Evolutionary conservation across 2,329 filamentous ascomycete genomes (phyloP).

Genomic region (Talaromyces albobiverticillius): DNA sequence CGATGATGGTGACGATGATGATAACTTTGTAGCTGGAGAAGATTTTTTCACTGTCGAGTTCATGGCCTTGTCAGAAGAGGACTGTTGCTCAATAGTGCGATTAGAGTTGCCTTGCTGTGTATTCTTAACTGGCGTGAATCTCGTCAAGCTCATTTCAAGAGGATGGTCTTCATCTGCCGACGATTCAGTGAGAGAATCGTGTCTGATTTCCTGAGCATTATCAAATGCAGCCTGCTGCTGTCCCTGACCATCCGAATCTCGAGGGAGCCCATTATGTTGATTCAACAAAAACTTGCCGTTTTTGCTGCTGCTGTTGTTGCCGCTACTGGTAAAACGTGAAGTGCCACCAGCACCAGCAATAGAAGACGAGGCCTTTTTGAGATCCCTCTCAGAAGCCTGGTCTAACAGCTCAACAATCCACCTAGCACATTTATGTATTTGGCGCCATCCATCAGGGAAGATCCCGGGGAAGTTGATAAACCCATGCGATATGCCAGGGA

Average conservation of each 20-base stretch:
- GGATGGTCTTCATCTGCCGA: conserved; percentile 77
- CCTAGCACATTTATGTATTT: conserved; percentile 71
- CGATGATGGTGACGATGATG: background rate
- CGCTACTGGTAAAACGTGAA: conserved; percentile 19
- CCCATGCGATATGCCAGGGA: conserved; percentile 88
- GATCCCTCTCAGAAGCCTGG: conserved; percentile 16
- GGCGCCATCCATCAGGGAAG: conserved; percentile 86
- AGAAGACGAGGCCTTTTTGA: conserved; percentile 19
- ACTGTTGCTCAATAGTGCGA: too few relatives aligned
- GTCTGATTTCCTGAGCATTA: conserved; percentile 40
- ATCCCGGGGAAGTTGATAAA: conserved; percentile 88
- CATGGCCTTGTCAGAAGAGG: background rate
- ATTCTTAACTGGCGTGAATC: conserved; percentile 22
- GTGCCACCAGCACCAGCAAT: conserved; percentile 10
- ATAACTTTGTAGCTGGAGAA: too few relatives aligned
- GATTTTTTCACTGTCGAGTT: background rate
- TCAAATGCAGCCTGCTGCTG: background rate
- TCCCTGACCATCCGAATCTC: too few relatives aligned
- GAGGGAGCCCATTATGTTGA: background rate
- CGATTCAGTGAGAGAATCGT: conserved; percentile 53
- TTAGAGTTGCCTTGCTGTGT: background rate
- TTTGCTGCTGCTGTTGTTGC: conserved; percentile 24
- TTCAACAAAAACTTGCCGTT: conserved; percentile 3
- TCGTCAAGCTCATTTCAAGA: conserved; percentile 70
- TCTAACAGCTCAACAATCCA: conserved; percentile 81